These are phyloP conservation scores for Pyrenophora graminea DNA, from an alignment of 2,329 filamentous ascomycete species.

Conservation along the genomic window DNA sequence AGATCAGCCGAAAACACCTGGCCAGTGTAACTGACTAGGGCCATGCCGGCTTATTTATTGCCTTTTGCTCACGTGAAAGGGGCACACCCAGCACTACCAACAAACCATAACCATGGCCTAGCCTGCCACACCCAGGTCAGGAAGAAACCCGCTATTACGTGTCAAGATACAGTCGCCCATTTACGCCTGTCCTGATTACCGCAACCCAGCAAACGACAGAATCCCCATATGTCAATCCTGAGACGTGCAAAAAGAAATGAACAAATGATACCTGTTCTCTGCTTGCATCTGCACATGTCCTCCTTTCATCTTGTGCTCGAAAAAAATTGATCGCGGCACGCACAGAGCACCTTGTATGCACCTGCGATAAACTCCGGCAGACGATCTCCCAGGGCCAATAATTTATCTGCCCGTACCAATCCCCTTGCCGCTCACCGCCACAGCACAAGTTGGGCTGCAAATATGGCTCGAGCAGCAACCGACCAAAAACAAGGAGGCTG, in stretches of 20 bases:
- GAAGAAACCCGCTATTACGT: constrained; percentile 18
- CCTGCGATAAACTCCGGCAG: constrained; percentile 18
- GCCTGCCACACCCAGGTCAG: constrained; percentile 13
- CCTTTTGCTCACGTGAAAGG: constrained; percentile 37
- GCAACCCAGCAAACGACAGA: neutral
- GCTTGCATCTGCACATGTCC: constrained; percentile 4
- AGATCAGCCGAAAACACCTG: constrained; percentile 40
- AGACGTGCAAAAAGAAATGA: constrained; percentile 13
- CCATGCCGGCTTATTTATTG: constrained; percentile 26
- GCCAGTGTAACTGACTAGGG: constrained; percentile 26
- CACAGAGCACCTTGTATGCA: constrained; percentile 20
- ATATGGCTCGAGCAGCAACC: neutral
- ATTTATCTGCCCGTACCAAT: constrained; percentile 21
- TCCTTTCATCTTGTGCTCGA: constrained; percentile 26
- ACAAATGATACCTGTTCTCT: neutral
- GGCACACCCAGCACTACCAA: constrained; percentile 6
- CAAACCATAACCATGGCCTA: constrained; percentile 18
- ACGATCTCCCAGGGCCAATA: constrained; percentile 30
- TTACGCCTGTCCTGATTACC: neutral
- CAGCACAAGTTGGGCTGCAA: constrained; percentile 12
- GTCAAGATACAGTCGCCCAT: constrained; percentile 30
- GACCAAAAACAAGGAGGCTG: constrained; percentile 2
- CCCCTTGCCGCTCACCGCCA: constrained; percentile 28
- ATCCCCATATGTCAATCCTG: constrained; percentile 6
- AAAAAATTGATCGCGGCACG: constrained; percentile 14